Conservation (phyloP, 1,139 yeast species). For the Sugiyamaella xylanicola region DNA sequence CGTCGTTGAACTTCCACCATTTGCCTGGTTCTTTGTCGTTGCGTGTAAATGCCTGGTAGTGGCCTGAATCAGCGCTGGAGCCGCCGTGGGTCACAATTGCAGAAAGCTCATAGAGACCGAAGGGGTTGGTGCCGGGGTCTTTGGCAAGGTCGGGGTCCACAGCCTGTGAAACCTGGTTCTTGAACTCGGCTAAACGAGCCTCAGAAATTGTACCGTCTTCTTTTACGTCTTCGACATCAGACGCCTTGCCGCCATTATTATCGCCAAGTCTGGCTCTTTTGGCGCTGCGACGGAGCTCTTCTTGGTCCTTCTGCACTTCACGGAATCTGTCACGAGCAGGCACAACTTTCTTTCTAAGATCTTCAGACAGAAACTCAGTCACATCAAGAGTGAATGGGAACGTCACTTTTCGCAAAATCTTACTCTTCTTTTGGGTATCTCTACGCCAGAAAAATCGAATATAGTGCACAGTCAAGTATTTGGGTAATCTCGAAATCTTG, state of each 20-base stretch:
- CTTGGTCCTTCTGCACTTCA: slow-evolving; percentile 72
- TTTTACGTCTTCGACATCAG: slow-evolving; percentile 26
- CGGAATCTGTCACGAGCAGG: slow-evolving; percentile 77
- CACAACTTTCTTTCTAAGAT: slow-evolving; percentile 64
- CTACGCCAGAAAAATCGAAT: slow-evolving; percentile 96
- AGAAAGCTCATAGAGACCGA: slow-evolving; percentile 78
- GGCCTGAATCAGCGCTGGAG: slow-evolving; percentile 95
- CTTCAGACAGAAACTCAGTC: slow-evolving; percentile 79
- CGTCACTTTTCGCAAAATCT: slow-evolving; percentile 88
- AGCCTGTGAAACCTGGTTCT: slow-evolving; percentile 35
- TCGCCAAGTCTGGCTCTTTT: slow-evolving; percentile 57
- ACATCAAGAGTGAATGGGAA: slow-evolving; percentile 86
- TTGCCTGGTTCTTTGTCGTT: slow-evolving; percentile 64
- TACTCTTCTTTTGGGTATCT: slow-evolving; percentile 86
- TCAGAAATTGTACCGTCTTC: slow-evolving; percentile 41
- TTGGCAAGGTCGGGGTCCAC: slow-evolving; percentile 40
- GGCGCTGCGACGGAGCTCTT: slow-evolving; percentile 71
- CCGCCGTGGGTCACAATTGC: slow-evolving; percentile 94
- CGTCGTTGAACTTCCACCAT: slow-evolving; percentile 97
- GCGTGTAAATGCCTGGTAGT: slow-evolving; percentile 85
- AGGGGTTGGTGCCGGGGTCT: slow-evolving; percentile 74
- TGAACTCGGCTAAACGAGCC: slow-evolving; percentile 41
- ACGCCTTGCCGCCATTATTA: background rate
- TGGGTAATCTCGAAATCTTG: slow-evolving; percentile 78
- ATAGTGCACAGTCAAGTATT: slow-evolving; percentile 84